Conservation (phyloP, 805 yeast species). For the Jamesozyma spencerorum region DNA sequence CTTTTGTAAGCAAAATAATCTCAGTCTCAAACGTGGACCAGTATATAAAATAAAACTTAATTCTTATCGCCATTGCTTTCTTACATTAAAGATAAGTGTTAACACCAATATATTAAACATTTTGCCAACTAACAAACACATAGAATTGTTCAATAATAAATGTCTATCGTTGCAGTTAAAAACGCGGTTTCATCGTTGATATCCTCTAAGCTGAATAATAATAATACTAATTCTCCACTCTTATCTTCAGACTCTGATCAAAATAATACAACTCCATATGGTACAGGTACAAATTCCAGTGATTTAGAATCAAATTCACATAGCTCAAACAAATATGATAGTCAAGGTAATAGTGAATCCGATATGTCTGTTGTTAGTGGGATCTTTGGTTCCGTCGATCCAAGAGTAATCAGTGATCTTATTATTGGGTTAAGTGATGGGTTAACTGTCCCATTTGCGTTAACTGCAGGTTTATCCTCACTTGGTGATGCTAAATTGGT, state of each 20-base stretch:
- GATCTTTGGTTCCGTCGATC: slow-evolving; percentile 52
- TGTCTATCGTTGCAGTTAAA: slow-evolving; percentile 28
- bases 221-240: slow-evolving; percentile 5
- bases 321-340: not conserved
- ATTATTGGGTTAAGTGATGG: slow-evolving; percentile 95
- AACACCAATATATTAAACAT: not conserved
- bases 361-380: not conserved
- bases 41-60: too few relatives aligned
- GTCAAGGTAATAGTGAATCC: too few relatives aligned
- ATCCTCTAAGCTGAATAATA: not conserved
- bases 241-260: not conserved
- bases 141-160: not conserved
- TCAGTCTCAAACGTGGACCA: too few relatives aligned
- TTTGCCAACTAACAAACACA: not conserved
- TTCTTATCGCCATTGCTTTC: too few relatives aligned
- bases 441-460: slow-evolving; percentile 95
- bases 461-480: slow-evolving; percentile 90
- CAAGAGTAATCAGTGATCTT: slow-evolving; percentile 87
- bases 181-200: slow-evolving; percentile 2
- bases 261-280: slow-evolving; percentile 6
- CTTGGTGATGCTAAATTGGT: slow-evolving; percentile 85
- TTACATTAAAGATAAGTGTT: too few relatives aligned
- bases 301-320: slow-evolving; percentile 12
- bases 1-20: too few relatives aligned
- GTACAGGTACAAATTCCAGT: slow-evolving; percentile 6